phyloP scores from a whole-genome alignment of 2,329 filamentous ascomycete species.

The Aspergillus unguis region DNA sequence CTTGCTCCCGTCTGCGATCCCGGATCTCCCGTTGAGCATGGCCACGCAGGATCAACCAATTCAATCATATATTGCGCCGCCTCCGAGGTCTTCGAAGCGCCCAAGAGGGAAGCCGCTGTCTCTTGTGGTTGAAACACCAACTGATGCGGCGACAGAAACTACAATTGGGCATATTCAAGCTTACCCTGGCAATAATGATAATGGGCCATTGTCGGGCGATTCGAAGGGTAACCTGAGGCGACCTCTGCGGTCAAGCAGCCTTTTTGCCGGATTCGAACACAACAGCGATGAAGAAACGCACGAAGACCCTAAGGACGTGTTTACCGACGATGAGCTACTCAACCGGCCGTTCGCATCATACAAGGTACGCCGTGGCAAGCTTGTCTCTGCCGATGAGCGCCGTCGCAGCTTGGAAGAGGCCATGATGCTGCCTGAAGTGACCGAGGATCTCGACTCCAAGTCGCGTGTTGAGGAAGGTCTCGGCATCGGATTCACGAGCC shows the following conservation, averaged over 20 bases:
- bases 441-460: conserved; percentile 36
- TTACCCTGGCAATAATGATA: conserved; percentile 77
- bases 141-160: conserved; percentile 20
- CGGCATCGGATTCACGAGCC: conserved; percentile 11
- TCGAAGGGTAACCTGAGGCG: conserved; percentile 61
- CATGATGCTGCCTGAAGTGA: conserved; percentile 32
- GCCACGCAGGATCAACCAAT: conserved; percentile 26
- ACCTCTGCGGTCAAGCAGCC: conserved; percentile 72
- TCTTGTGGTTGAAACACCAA: conserved; percentile 38
- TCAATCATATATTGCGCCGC: conserved; percentile 34
- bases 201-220: conserved; percentile 63
- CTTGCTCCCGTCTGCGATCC: conserved; percentile 73
- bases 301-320: conserved; percentile 30
- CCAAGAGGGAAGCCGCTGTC: conserved; percentile 24
- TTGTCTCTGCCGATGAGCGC: conserved; percentile 36
- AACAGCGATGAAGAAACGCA: conserved; percentile 52
- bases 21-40: conserved; percentile 45
- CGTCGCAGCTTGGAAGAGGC: conserved; percentile 33
- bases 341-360: conserved; percentile 45
- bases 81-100: conserved; percentile 32
- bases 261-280: conserved; percentile 82
- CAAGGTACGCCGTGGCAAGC: conserved; percentile 40
- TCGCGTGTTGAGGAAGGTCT: conserved; percentile 21
- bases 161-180: conserved; percentile 55
- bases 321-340: conserved; percentile 45